A percentile compares a stretch with the other conserved stretches of the same genome.
These are phyloP conservation scores for Colletotrichum australisinense DNA, from an alignment of 2,329 filamentous ascomycete genomes.

Conservation along the genomic window DNA sequence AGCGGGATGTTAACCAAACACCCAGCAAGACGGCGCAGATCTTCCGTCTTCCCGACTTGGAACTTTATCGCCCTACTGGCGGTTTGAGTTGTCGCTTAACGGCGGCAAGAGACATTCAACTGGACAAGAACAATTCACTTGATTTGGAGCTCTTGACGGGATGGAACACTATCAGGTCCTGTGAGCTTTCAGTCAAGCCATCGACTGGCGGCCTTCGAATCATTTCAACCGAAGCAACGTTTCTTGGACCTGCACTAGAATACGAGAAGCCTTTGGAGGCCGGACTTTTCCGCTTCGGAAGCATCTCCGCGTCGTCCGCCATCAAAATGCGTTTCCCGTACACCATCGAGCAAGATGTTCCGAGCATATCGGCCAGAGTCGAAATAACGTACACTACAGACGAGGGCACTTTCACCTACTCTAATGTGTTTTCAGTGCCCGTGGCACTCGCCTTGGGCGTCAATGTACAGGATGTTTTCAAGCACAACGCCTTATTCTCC, in stretches of 20 bases:
- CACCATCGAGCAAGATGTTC: conserved; percentile 81
- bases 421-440: conserved; percentile 71
- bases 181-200: conserved; percentile 71
- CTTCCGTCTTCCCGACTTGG: conserved; percentile 70
- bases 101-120: conserved; percentile 77
- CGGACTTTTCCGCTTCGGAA: conserved; percentile 63
- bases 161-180: conserved; percentile 74
- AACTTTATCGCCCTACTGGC: conserved; percentile 78
- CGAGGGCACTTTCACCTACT: conserved; percentile 72
- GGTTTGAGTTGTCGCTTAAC: conserved; percentile 76
- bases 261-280: conserved; percentile 63
- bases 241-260: conserved; percentile 55
- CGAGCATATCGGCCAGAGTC: conserved; percentile 77
- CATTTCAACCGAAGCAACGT: conserved; percentile 68
- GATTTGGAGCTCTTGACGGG: conserved; percentile 80
- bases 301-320: conserved; percentile 55
- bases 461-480: conserved; percentile 97
- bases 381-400: conserved; percentile 81
- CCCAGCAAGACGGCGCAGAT: conserved; percentile 60
- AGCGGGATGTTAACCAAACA: conserved; percentile 65
- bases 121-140: conserved; percentile 82
- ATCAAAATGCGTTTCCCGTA: conserved; percentile 81
- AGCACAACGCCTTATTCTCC: conserved; percentile 83
- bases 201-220: conserved; percentile 75
- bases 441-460: conserved; percentile 88